phyloP scores from a whole-genome alignment of 768 basidiomycete species.

The Favolaschia claudopus region DNA sequence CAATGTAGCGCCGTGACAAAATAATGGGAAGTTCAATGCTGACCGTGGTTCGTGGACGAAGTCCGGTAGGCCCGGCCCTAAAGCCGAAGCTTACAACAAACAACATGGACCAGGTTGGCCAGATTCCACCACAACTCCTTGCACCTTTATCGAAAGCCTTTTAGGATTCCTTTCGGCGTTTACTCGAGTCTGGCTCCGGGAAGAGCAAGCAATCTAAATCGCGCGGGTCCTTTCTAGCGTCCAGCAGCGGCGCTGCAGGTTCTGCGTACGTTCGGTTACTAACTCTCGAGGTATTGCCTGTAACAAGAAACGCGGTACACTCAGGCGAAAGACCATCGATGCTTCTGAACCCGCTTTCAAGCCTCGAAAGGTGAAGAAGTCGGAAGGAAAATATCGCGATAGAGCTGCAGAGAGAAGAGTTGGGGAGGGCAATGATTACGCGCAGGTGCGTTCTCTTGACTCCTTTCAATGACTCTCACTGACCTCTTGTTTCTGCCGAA shows the following conservation, averaged over 20 bases:
- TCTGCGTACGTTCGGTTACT: slow-evolving; percentile 37
- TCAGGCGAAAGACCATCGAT: slow-evolving; percentile 54
- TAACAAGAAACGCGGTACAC: slow-evolving; percentile 22
- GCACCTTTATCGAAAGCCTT: neutral
- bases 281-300: neutral
- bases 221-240: slow-evolving; percentile 41
- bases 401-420: slow-evolving; percentile 76
- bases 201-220: slow-evolving; percentile 32
- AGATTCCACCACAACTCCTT: neutral
- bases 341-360: slow-evolving; percentile 75
- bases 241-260: slow-evolving; percentile 25
- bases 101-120: slow-evolving; percentile 46
- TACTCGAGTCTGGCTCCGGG: slow-evolving; percentile 48
- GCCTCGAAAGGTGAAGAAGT: slow-evolving; percentile 80
- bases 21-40: too few relatives aligned
- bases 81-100: too few relatives aligned
- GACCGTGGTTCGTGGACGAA: too few relatives aligned
- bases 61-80: too few relatives aligned
- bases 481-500: slow-evolving; percentile 39
- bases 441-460: slow-evolving; percentile 53
- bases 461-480: neutral
- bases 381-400: slow-evolving; percentile 68
- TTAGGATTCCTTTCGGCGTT: slow-evolving; percentile 67
- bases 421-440: slow-evolving; percentile 77
- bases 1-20: too few relatives aligned